These are phyloP conservation scores for Penicillium argentinense DNA, from an alignment of 495 filamentous ascomycete species.

Conservation along the genomic window DNA sequence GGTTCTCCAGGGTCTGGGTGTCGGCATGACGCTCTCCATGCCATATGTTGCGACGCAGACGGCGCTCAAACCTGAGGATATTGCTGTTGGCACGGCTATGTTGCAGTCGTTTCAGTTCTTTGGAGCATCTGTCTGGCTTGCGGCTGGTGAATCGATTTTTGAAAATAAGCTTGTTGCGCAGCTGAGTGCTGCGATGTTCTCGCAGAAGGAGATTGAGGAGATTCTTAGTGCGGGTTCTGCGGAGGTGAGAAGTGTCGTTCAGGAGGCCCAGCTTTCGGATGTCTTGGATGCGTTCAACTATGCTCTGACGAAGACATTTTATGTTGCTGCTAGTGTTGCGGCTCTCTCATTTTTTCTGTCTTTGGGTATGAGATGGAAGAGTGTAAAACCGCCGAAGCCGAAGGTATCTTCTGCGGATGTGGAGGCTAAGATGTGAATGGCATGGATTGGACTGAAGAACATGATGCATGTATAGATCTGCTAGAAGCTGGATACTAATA, in stretches of 20 bases:
- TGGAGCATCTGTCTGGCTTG: conserved; percentile 3
- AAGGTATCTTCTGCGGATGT: neutral
- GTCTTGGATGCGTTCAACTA: conserved; percentile 27
- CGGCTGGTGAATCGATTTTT: conserved; percentile 8
- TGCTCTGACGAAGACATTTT: conserved; percentile 25
- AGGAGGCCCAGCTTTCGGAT: neutral
- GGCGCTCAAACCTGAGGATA: conserved; percentile 7
- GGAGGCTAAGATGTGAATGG: no score
- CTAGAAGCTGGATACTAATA: no score
- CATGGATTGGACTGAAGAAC: no score
- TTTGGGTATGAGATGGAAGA: conserved; percentile 21
- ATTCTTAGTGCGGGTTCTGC: conserved; percentile 6
- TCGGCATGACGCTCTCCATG: conserved; percentile 9
- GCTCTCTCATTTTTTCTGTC: conserved; percentile 16
- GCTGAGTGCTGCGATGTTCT: neutral
- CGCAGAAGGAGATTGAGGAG: neutral
- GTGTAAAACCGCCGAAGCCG: conserved; percentile 1
- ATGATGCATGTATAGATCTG: no score
- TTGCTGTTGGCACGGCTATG: conserved; percentile 7
- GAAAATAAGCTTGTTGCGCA: conserved; percentile 5
- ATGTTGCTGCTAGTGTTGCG: conserved; percentile 20
- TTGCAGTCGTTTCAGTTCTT: conserved; percentile 12
- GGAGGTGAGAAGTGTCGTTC: conserved; percentile 1
- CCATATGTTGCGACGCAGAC: conserved; percentile 6
- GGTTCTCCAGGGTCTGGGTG: conserved; percentile 6